Evolutionary conservation across 2,329 filamentous ascomycete genomes (phyloP).

Genomic region (Beauveria caledonica): DNA sequence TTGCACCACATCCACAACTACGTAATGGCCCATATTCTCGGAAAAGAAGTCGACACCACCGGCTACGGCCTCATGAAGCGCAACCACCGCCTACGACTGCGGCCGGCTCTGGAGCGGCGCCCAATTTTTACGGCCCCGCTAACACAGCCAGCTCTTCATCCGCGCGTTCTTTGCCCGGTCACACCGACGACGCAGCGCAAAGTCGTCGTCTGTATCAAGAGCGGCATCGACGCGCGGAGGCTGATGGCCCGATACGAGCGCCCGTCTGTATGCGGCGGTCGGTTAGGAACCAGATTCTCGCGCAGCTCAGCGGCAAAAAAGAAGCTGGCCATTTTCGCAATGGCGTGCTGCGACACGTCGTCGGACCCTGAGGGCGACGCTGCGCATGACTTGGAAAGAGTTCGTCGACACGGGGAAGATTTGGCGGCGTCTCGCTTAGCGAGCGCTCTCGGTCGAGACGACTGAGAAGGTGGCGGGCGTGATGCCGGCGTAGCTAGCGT

Average conservation of each 20-base stretch:
- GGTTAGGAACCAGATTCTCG: conserved; percentile 46
- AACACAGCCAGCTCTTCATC: conserved; percentile 51
- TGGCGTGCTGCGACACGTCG: conserved; percentile 46
- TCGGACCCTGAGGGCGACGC: conserved; percentile 34
- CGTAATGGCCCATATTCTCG: conserved; percentile 28
- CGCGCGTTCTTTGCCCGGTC: conserved; percentile 52
- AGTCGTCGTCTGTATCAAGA: conserved; percentile 56
- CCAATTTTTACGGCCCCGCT: conserved; percentile 56
- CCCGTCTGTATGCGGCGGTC: conserved; percentile 45
- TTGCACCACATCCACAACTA: neutral
- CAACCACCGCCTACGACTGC: conserved; percentile 36
- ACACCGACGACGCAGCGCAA: conserved; percentile 55
- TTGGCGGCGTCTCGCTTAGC: conserved; percentile 44
- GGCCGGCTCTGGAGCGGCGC: conserved; percentile 53
- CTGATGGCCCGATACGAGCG: conserved; percentile 40
- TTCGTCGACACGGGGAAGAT: conserved; percentile 42
- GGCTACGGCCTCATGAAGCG: conserved; percentile 52
- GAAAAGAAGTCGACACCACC: conserved; percentile 38
- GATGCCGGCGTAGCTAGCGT: conserved; percentile 38
- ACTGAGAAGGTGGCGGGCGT: conserved; percentile 39
- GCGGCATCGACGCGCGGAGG: conserved; percentile 32
- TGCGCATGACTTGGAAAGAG: conserved; percentile 36
- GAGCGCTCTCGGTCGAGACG: conserved; percentile 39
- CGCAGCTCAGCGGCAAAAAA: conserved; percentile 43
- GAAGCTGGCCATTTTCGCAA: conserved; percentile 53